Percentiles rank a stretch among this genome's conserved stretches.
Evolutionary conservation across 495 filamentous ascomycete genomes (phyloP).

Genomic region (Talaromyces adpressus): DNA sequence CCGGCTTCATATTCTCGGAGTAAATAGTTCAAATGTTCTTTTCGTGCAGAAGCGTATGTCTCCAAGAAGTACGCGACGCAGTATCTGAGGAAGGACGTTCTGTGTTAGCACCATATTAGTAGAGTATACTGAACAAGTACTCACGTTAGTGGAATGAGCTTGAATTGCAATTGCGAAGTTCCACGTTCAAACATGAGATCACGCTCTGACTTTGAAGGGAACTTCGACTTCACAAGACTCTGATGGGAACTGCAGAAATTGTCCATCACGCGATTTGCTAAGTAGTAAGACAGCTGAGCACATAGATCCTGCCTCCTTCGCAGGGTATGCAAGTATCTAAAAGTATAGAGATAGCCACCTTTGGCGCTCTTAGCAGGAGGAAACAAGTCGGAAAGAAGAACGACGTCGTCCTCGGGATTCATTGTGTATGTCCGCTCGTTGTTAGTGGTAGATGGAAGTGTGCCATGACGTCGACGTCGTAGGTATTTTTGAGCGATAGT

Average conservation of each 20-base stretch:
- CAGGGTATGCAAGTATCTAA: constrained; percentile 32
- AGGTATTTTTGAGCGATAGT: constrained; percentile 36
- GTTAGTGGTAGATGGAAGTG: constrained; percentile 37
- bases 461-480: constrained; percentile 37
- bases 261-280: constrained; percentile 39
- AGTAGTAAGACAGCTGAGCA: constrained; percentile 33
- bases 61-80: constrained; percentile 38
- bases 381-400: constrained; percentile 40
- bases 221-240: constrained; percentile 24
- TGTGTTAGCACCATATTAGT: constrained; percentile 2
- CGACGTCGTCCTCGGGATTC: constrained; percentile 37
- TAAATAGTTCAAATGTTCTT: constrained; percentile 35
- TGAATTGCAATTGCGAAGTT: constrained; percentile 28
- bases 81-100: constrained; percentile 22
- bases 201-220: constrained; percentile 26
- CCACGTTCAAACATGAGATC: constrained; percentile 27
- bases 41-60: constrained; percentile 31
- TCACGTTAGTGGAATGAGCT: constrained; percentile 37
- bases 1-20: constrained; percentile 36
- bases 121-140: constrained; percentile 6
- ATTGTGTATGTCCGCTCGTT: constrained; percentile 34
- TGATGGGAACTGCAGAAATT: constrained; percentile 28
- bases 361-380: constrained; percentile 36
- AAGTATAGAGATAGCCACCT: constrained; percentile 39
- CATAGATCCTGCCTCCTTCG: constrained; percentile 33